Percentiles rank a stretch among this genome's conserved stretches.
Evolutionary conservation across 208 protist genomes (phyloP).

Genomic region (Trypanosoma caninum): DNA sequence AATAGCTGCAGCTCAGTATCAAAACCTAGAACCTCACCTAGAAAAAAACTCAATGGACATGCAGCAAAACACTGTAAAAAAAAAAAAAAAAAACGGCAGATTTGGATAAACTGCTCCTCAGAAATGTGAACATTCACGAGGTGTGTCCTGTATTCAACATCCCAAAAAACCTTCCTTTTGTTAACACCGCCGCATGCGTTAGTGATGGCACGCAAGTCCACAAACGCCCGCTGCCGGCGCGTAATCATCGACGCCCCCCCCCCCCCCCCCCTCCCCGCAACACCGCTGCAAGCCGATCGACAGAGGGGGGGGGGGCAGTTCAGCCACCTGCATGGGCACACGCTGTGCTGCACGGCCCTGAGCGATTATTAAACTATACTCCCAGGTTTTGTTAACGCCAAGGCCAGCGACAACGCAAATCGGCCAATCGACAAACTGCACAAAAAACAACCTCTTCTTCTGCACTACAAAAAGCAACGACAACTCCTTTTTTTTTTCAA

Average conservation of each 20-base stretch:
- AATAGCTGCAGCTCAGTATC: slow-evolving; percentile 5
- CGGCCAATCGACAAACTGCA: too few species aligned
- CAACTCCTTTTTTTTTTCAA: too few species aligned
- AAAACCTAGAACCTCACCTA: slow-evolving; percentile 1
- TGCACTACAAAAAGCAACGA: too few species aligned
- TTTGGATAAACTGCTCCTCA: slow-evolving; percentile 9
- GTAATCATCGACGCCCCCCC: slow-evolving; percentile 1
- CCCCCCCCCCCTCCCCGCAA: too few species aligned
- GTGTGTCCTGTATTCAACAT: slow-evolving; percentile 7
- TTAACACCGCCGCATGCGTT: not conserved
- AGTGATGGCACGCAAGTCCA: not conserved
- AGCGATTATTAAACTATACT: too few species aligned
- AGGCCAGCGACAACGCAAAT: too few species aligned
- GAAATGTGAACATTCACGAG: not conserved
- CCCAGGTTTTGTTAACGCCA: too few species aligned
- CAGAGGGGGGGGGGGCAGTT: not conserved
- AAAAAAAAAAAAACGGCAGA: too few species aligned
- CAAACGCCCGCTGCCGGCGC: slow-evolving; percentile 1
- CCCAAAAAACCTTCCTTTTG: not conserved
- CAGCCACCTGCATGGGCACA: not conserved
- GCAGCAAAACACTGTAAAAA: not conserved
- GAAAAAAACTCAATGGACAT: slow-evolving; percentile 7
- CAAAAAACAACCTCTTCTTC: too few species aligned
- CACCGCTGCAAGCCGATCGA: not conserved
- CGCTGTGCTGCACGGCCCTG: too few species aligned